phyloP scores from a whole-genome alignment of 371 early-diverging fungal species.

The Mortierella sp. region DNA sequence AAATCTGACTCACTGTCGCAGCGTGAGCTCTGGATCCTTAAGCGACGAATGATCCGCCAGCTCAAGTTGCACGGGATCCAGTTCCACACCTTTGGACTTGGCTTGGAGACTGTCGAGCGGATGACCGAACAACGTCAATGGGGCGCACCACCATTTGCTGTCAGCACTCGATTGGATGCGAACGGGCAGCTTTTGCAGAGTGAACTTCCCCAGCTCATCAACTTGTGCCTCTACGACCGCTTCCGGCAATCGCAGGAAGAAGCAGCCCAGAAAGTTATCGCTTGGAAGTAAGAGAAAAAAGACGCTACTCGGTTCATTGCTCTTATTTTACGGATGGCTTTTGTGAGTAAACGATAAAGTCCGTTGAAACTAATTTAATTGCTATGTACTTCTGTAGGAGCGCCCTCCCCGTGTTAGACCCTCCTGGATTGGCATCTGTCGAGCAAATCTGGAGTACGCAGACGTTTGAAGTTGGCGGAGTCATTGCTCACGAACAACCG shows the following conservation, averaged over 20 bases:
- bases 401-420: neutral
- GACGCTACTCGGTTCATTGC: neutral
- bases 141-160: slow-evolving; percentile 44
- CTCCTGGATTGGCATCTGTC: slow-evolving; percentile 3
- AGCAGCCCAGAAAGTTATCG: slow-evolving; percentile 42
- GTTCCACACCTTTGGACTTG: slow-evolving; percentile 45
- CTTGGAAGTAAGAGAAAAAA: slow-evolving; percentile 42
- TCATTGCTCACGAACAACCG: neutral
- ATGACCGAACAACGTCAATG: slow-evolving; percentile 41
- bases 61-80: slow-evolving; percentile 49
- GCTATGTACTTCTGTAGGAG: neutral
- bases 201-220: slow-evolving; percentile 35
- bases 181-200: slow-evolving; percentile 36
- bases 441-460: slow-evolving; percentile 9
- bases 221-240: slow-evolving; percentile 41
- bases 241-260: slow-evolving; percentile 44
- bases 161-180: slow-evolving; percentile 37
- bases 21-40: slow-evolving; percentile 46
- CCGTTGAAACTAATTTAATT: neutral
- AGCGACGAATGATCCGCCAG: slow-evolving; percentile 47
- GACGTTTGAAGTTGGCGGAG: neutral
- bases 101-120: slow-evolving; percentile 24
- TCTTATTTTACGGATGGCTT: neutral
- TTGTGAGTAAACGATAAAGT: neutral
- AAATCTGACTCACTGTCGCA: slow-evolving; percentile 47